Evolutionary conservation across 129 eudicot genomes (phyloP).

Genomic region (Daucus carota): DH1_v3.0 NC_030382.2:50764001-50764500

Average conservation of each 20-base stretch:
- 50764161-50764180: slow-evolving; percentile 68
- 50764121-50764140: slow-evolving; percentile 92
- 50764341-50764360: not conserved
- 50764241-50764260: slow-evolving; percentile 25
- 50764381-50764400: not conserved
- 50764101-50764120: slow-evolving; percentile 95
- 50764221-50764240: slow-evolving; percentile 97
- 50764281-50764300: not conserved
- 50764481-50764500: not conserved
- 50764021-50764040: slow-evolving; percentile 91
- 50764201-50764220: slow-evolving; percentile 83
- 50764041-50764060: slow-evolving; percentile 90
- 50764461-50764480: not conserved
- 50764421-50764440: slow-evolving; percentile 1
- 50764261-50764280: not conserved
- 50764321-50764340: not conserved
- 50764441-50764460: not conserved
- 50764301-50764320: not conserved
- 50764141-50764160: slow-evolving; percentile 84
- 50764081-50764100: slow-evolving; percentile 99
- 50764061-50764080: slow-evolving; percentile 80
- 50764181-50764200: slow-evolving; percentile 67
- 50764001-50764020: slow-evolving; percentile 61
- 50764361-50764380: not conserved
- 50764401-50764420: not conserved